Evolutionary conservation across 345 rosid species (phyloP).

Genomic region (Eucalyptus leucophloia): DNA sequence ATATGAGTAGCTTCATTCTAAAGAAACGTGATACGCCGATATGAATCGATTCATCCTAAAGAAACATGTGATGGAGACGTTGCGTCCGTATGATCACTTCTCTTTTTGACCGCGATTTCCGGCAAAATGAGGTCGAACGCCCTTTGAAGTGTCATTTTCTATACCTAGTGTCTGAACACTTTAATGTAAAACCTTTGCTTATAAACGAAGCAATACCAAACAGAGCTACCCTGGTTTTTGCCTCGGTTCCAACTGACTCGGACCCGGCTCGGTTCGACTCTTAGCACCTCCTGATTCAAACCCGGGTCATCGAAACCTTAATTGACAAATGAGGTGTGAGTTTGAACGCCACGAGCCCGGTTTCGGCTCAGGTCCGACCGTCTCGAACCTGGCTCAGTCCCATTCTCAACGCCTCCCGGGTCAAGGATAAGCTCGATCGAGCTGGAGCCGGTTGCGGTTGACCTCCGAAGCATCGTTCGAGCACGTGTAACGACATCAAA

Average conservation of each 20-base stretch:
- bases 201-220: no score
- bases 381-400: not conserved
- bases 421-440: not conserved
- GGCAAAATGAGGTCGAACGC: not conserved
- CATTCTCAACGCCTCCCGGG: not conserved
- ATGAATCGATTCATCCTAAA: not conserved
- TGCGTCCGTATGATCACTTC: not conserved
- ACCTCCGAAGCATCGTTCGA: not conserved
- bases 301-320: no score
- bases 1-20: not conserved
- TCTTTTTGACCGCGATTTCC: not conserved
- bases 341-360: fast-evolving
- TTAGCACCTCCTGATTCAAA: no score
- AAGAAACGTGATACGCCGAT: not conserved
- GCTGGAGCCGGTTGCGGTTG: not conserved
- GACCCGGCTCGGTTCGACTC: no score
- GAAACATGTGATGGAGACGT: not conserved
- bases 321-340: no score
- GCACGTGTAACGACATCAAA: not conserved
- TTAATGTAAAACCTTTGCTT: not conserved
- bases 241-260: not conserved
- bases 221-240: not conserved
- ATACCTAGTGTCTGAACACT: not conserved
- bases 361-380: not conserved
- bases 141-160: not conserved